Evolutionary conservation across 371 early-diverging fungal species (phyloP).

Genomic region (Parasitella parasitica): DNA sequence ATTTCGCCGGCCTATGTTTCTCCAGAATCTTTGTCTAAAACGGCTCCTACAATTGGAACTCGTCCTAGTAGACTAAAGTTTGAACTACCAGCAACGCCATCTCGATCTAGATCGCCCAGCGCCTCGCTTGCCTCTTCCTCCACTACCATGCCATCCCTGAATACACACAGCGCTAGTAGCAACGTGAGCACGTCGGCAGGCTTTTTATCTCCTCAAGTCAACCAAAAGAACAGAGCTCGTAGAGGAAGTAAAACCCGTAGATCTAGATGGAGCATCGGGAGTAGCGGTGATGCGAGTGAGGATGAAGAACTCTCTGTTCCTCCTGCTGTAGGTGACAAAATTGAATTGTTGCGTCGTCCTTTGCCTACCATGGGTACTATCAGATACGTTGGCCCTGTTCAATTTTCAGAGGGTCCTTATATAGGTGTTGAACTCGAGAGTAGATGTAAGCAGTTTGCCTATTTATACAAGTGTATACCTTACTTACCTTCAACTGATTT

Average conservation of each 20-base stretch:
- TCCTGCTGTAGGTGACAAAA: slow-evolving; percentile 24
- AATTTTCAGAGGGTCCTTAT: slow-evolving; percentile 25
- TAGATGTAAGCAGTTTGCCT: slow-evolving; percentile 25
- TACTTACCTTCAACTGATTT: not conserved
- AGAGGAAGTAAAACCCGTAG: slow-evolving; percentile 12
- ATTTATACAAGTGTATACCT: no score
- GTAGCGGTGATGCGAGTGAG: slow-evolving; percentile 17
- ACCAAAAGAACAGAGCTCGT: not conserved
- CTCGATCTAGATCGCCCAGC: slow-evolving; percentile 17
- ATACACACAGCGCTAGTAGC: not conserved
- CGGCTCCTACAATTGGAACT: not conserved
- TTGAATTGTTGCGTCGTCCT: slow-evolving; percentile 25
- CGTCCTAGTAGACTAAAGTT: slow-evolving; percentile 18
- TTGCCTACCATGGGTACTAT: slow-evolving; percentile 30
- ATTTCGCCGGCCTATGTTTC: not conserved
- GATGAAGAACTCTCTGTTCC: slow-evolving; percentile 10
- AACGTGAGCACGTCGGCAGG: not conserved
- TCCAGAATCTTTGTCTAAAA: not conserved
- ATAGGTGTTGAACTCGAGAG: slow-evolving; percentile 36
- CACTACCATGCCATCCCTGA: not conserved
- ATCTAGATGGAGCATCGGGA: slow-evolving; percentile 27
- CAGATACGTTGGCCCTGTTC: slow-evolving; percentile 31
- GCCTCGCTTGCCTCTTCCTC: not conserved
- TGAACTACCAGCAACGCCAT: slow-evolving; percentile 17
- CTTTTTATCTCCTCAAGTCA: not conserved